A percentile compares a stretch with the other conserved stretches of the same genome.
phyloP scores from a whole-genome alignment of 345 rosid genomes.

The Erucastrum elatum region DNA sequence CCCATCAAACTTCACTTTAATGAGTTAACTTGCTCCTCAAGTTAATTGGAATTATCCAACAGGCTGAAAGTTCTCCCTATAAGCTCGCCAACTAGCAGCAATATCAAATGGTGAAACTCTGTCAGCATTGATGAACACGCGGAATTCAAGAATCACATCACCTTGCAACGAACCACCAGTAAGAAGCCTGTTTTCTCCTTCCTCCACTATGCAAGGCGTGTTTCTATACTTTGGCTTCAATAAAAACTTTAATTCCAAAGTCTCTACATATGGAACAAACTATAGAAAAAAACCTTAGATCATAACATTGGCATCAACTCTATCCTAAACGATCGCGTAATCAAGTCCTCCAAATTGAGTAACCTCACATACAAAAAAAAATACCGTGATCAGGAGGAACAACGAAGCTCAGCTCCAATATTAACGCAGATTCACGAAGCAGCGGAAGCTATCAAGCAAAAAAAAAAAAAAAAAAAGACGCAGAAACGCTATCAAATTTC shows the following conservation, averaged over 20 bases:
- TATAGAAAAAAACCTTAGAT: too few species aligned
- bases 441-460: conserved; percentile 56
- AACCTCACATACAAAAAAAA: neutral
- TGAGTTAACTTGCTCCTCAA: too few species aligned
- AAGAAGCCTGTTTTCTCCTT: conserved; percentile 77
- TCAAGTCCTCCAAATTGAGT: conserved; percentile 9
- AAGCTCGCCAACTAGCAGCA: conserved; percentile 99
- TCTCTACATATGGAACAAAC: conserved; percentile 48
- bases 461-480: too few species aligned
- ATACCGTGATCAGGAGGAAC: conserved; percentile 98
- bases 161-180: conserved; percentile 76
- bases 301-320: neutral
- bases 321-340: neutral
- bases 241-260: conserved; percentile 96
- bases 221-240: conserved; percentile 78
- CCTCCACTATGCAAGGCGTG: conserved; percentile 77
- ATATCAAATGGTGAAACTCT: conserved; percentile 97
- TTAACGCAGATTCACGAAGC: conserved; percentile 89
- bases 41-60: too few species aligned
- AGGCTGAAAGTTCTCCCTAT: conserved; percentile 87
- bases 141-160: conserved; percentile 75
- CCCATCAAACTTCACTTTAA: too few species aligned
- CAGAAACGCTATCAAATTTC: neutral
- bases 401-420: conserved; percentile 92
- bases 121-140: conserved; percentile 79